Evolutionary conservation across 441 rosid genomes (phyloP).

Genomic region (Mallotus japonicus): DNA sequence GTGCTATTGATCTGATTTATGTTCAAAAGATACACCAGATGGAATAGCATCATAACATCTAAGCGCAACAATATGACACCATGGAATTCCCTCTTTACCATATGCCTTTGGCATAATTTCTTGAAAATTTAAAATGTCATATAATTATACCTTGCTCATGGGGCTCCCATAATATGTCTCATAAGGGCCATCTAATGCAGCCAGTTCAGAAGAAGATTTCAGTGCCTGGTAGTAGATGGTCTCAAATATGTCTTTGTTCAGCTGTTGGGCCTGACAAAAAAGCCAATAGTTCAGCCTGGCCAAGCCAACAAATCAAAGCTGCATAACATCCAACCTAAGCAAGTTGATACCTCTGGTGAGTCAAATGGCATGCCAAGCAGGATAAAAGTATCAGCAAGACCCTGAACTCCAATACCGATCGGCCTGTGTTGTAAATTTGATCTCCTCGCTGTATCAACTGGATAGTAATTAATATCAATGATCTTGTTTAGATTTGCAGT

Average conservation of each 20-base stretch:
- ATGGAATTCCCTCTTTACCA: neutral
- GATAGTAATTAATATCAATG: slow-evolving; percentile 82
- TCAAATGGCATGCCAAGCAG: slow-evolving; percentile 91
- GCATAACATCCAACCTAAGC: neutral
- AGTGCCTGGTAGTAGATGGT: slow-evolving; percentile 79
- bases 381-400: slow-evolving; percentile 88
- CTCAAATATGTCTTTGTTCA: slow-evolving; percentile 85
- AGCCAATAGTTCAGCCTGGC: slow-evolving; percentile 15
- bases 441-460: slow-evolving; percentile 77
- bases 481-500: slow-evolving; percentile 80
- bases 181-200: slow-evolving; percentile 68
- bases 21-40: neutral
- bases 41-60: neutral
- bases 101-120: neutral
- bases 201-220: slow-evolving; percentile 62
- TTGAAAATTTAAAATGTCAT: neutral
- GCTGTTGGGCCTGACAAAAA: slow-evolving; percentile 63
- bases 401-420: slow-evolving; percentile 89
- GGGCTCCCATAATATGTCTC: slow-evolving; percentile 78
- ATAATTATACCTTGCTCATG: slow-evolving; percentile 63
- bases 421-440: slow-evolving; percentile 84
- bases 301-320: neutral
- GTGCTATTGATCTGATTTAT: neutral
- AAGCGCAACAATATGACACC: neutral
- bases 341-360: slow-evolving; percentile 60